Percentiles rank a stretch among this genome's conserved stretches.
phyloP scores from a whole-genome alignment of 768 basidiomycete species.

The Auriscalpium orientale region DNA sequence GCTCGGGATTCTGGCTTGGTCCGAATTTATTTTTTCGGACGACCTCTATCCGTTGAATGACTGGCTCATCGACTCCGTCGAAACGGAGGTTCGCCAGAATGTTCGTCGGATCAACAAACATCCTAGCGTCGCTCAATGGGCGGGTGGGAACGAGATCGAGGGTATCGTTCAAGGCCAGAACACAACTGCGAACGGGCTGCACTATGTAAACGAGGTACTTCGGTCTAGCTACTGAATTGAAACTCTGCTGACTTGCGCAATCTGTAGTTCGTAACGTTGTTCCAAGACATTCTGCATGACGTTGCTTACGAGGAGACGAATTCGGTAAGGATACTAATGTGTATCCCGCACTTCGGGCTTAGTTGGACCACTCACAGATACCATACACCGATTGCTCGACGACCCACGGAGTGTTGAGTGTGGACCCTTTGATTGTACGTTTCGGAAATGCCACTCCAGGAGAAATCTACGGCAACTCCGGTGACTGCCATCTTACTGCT shows the following conservation, averaged over 20 bases:
- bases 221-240: not conserved
- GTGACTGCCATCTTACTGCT: conserved; percentile 19
- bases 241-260: not conserved
- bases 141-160: conserved; percentile 55
- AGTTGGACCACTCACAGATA: conserved; percentile 25
- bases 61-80: conserved; percentile 42
- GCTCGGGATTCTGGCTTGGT: conserved; percentile 54
- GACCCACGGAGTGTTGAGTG: conserved; percentile 46
- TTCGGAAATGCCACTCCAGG: conserved; percentile 44
- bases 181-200: conserved; percentile 34
- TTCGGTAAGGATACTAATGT: conserved; percentile 28
- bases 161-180: conserved; percentile 36
- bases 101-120: conserved; percentile 47
- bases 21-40: conserved; percentile 55
- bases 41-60: conserved; percentile 47
- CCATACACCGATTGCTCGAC: conserved; percentile 56
- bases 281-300: conserved; percentile 44
- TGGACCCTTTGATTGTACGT: conserved; percentile 46
- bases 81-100: conserved; percentile 51
- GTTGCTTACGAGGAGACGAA: conserved; percentile 42
- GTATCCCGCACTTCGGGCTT: too few species aligned
- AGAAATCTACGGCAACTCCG: conserved; percentile 48
- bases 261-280: conserved; percentile 39
- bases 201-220: conserved; percentile 42
- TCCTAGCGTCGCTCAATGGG: conserved; percentile 53